phyloP scores from a whole-genome alignment of 768 basidiomycete species.

The Lactifluus subvellereus region DNA sequence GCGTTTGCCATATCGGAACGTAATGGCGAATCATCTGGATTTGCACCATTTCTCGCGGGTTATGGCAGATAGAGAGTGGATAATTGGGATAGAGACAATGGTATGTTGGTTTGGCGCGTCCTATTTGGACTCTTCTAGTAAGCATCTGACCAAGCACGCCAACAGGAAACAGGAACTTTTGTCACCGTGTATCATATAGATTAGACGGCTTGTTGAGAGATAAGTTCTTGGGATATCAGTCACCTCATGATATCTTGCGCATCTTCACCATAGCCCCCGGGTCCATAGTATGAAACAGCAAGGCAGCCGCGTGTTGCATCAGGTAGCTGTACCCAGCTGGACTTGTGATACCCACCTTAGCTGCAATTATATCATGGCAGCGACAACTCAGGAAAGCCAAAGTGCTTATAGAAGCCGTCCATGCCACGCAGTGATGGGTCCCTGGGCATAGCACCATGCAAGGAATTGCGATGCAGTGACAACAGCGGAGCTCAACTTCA shows the following conservation, averaged over 20 bases:
- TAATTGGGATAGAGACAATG: background rate
- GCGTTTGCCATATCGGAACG: constrained; percentile 2
- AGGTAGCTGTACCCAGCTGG: no score
- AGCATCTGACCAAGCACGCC: background rate
- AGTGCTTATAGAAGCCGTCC: no score
- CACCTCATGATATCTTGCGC: no score
- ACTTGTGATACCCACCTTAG: no score
- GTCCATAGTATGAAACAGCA: no score
- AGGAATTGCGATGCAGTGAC: background rate
- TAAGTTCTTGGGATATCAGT: no score
- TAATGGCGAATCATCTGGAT: background rate
- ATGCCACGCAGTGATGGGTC: no score
- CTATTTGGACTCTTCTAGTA: no score
- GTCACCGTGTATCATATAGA: constrained; percentile 2
- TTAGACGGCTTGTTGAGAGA: background rate
- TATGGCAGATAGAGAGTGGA: constrained; percentile 2
- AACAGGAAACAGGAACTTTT: constrained; percentile 1
- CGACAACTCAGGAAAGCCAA: no score
- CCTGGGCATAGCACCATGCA: background rate
- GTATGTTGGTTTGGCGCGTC: background rate
- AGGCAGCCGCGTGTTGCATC: no score
- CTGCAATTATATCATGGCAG: no score
- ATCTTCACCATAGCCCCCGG: no score
- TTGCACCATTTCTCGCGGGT: background rate
- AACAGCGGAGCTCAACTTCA: background rate